Evolutionary conservation across 2,329 filamentous ascomycete species (phyloP).

Genomic region (Fusarium lateritium): DNA sequence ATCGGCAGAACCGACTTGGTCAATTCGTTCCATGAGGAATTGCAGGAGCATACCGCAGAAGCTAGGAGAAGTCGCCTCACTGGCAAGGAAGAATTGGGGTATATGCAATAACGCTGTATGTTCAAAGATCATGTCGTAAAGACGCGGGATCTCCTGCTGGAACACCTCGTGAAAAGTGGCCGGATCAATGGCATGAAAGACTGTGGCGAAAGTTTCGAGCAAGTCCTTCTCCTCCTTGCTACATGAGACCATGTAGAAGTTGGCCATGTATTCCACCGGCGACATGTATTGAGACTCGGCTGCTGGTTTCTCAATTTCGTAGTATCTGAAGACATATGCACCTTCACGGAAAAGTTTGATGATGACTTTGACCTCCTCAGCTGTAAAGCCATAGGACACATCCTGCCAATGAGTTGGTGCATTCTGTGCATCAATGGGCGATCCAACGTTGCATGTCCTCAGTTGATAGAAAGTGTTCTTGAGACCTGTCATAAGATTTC

Average conservation of each 20-base stretch:
- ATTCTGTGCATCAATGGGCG: constrained; percentile 80
- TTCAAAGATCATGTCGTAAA: constrained; percentile 98
- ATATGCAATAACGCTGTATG: constrained; percentile 95
- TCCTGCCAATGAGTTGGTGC: constrained; percentile 94
- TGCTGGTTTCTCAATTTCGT: constrained; percentile 86
- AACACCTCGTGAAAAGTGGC: constrained; percentile 99
- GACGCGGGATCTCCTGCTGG: constrained; percentile 93
- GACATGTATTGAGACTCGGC: constrained; percentile 82
- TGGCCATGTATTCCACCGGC: constrained; percentile 92
- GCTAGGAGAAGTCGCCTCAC: constrained; percentile 95
- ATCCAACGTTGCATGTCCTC: constrained; percentile 85
- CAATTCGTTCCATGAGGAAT: constrained; percentile 96
- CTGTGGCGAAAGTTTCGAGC: constrained; percentile 96
- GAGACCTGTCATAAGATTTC: constrained; percentile 93
- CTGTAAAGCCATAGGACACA: constrained; percentile 95
- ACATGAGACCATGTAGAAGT: constrained; percentile 94
- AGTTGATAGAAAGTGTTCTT: constrained; percentile 98
- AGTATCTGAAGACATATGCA: constrained; percentile 96
- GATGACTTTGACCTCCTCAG: constrained; percentile 96
- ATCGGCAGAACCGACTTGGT: constrained; percentile 93
- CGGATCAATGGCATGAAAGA: constrained; percentile 98
- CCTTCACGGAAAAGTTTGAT: constrained; percentile 98
- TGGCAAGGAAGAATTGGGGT: constrained; percentile 98
- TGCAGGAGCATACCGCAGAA: constrained; percentile 98
- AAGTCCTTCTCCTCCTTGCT: constrained; percentile 98